Evolutionary conservation across 371 early-diverging fungal genomes (phyloP).

Genomic region (Dichotomocladium elegans): DNA sequence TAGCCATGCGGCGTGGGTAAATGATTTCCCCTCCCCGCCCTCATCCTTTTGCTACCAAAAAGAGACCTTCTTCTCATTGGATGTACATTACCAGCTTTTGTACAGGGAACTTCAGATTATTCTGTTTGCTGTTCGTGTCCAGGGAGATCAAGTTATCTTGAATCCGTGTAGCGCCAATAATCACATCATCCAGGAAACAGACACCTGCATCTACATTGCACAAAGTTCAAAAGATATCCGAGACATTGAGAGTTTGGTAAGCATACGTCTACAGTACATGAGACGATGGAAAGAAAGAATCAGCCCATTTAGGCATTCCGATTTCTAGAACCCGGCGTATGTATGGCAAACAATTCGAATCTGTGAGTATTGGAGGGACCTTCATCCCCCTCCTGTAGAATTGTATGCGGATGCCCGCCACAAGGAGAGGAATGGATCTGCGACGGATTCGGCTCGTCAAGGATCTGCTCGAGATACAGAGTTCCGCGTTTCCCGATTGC

Average conservation of each 20-base stretch:
- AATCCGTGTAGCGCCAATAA: conserved; percentile 60
- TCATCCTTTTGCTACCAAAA: no score
- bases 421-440: no score
- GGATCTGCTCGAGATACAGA: background rate
- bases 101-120: conserved; percentile 71
- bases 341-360: conserved; percentile 18
- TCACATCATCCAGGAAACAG: conserved; percentile 48
- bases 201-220: conserved; percentile 61
- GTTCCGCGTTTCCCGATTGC: background rate
- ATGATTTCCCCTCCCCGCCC: background rate
- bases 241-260: conserved; percentile 40
- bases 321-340: conserved; percentile 13
- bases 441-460: no score
- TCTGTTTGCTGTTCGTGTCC: conserved; percentile 57
- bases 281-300: no score
- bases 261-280: no score
- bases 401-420: no score
- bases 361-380: background rate
- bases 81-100: conserved; percentile 31
- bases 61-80: background rate
- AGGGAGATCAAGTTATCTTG: conserved; percentile 43
- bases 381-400: no score
- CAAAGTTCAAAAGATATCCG: conserved; percentile 54
- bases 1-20: conserved; percentile 59
- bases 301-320: background rate